These are phyloP conservation scores for Calocera cornea DNA, from an alignment of 768 basidiomycete genomes.

Conservation along the genomic window DNA sequence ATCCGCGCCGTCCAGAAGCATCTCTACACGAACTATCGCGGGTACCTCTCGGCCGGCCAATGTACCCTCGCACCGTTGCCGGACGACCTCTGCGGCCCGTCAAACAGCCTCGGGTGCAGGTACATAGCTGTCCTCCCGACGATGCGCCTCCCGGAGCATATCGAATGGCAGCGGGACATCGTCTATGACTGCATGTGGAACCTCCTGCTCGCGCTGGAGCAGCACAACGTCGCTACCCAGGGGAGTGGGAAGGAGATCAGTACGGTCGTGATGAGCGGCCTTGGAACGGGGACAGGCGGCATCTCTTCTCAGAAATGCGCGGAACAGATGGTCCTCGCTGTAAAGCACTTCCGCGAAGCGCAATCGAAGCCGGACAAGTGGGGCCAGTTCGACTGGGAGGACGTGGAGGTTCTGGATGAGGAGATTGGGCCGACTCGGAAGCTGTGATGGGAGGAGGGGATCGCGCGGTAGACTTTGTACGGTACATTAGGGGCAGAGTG, in stretches of 20 bases:
- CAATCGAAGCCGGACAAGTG: not conserved
- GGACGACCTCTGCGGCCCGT: not conserved
- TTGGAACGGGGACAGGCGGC: conserved; percentile 15
- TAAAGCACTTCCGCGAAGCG: conserved; percentile 15
- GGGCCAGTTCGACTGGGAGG: not conserved
- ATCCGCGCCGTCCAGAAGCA: conserved; percentile 17
- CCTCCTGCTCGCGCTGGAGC: conserved; percentile 19
- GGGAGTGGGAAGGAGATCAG: conserved; percentile 5
- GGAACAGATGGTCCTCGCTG: conserved; percentile 17
- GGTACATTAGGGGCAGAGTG: no score
- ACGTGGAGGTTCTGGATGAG: not conserved
- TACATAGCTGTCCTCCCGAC: conserved; percentile 24
- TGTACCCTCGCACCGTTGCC: conserved; percentile 17
- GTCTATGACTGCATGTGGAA: conserved; percentile 27
- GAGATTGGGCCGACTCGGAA: not conserved
- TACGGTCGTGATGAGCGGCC: conserved; percentile 15
- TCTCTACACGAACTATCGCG: conserved; percentile 13
- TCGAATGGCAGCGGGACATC: conserved; percentile 24
- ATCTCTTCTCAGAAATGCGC: conserved; percentile 14
- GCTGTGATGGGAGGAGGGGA: not conserved
- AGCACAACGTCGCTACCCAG: conserved; percentile 16
- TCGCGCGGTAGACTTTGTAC: not conserved
- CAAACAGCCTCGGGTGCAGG: conserved; percentile 3
- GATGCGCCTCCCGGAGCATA: conserved; percentile 23
- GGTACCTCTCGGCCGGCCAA: conserved; percentile 19